Evolutionary conservation across 805 yeast genomes (phyloP), one percentile per base, ranked within the genome.

Genomic region (Lipomyces spencermartinsiae): DNA sequence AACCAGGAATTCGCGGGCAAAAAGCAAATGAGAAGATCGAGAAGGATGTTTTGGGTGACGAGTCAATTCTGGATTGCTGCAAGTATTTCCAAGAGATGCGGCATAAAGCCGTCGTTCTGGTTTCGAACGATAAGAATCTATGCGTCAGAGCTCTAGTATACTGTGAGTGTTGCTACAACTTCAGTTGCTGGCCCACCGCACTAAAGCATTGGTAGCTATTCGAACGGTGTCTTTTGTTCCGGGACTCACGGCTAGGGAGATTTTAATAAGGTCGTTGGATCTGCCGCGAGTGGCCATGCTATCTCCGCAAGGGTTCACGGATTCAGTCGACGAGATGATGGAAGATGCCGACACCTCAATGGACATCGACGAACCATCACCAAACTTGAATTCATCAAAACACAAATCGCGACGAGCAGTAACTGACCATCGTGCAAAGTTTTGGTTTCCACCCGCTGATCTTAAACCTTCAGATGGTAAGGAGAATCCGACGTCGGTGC

Each of bases 1-100:
- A 83, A 37, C 78, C 84, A 0, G 81, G 83, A 0, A 85, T 93
- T 0, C 78, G 83, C 59, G 96, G 91, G 0, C 97, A 93, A 76
- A 85, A 83, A 70, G 56, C 83, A 19, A 76, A 80, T 35, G 91
- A 93, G 75, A 77, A 80, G 33, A 58, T 89, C 0, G 86, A 88
- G 65, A 74, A 76, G 8, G 62, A 74, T 1, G 76, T 87, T 1
- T 63, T 63, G 0, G 88, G 90, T 66, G 98, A 93, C 77, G 97
- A 93, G 74, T 84, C 97, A 0, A 93, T 93, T 69, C 78, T 93
- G 55, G 97, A 93, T 76, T 92, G 97, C 76, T 90, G 96, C 73
- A 74, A 89, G 33, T 92, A 84, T 75, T 87, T 89, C 66, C 82
- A 84, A 68, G 77, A 78, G 14, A 73, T 76, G 39, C 63, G 77